A percentile compares a stretch with the other conserved stretches of the same genome.
These are phyloP conservation scores for Eutrema japonicum DNA, from an alignment of 345 rosid genomes.

Conservation along the genomic window DNA sequence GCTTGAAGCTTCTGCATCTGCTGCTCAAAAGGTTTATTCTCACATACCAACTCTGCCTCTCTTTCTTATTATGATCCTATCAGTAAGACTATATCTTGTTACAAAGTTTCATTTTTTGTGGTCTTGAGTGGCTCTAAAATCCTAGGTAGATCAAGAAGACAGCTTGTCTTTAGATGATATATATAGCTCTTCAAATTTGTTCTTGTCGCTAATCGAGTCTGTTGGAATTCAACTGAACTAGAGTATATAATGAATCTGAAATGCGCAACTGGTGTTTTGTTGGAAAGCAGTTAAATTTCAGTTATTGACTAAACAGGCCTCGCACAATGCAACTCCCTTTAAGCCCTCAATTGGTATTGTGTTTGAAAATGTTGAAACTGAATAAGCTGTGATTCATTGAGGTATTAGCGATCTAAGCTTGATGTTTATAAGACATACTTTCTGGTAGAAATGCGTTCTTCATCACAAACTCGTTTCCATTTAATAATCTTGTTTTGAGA, in stretches of 20 bases:
- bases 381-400: neutral
- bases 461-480: neutral
- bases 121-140: neutral
- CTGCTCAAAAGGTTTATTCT: conserved; percentile 69
- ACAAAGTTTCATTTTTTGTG: neutral
- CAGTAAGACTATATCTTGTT: neutral
- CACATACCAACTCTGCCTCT: neutral
- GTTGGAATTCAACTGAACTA: neutral
- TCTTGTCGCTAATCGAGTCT: neutral
- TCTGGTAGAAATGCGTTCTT: neutral
- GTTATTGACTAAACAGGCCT: neutral
- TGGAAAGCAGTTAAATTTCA: neutral
- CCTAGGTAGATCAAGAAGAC: neutral
- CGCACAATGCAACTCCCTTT: neutral
- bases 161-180: neutral
- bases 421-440: neutral
- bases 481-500: neutral
- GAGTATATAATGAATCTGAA: neutral
- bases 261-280: neutral
- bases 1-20: conserved; percentile 70
- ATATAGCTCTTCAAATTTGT: neutral
- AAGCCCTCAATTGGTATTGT: neutral
- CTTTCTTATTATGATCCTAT: neutral
- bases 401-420: neutral
- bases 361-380: too few species aligned